These are phyloP conservation scores for Didymella keratinophila DNA, from an alignment of 2,329 filamentous ascomycete genomes.

Conservation along the genomic window DNA sequence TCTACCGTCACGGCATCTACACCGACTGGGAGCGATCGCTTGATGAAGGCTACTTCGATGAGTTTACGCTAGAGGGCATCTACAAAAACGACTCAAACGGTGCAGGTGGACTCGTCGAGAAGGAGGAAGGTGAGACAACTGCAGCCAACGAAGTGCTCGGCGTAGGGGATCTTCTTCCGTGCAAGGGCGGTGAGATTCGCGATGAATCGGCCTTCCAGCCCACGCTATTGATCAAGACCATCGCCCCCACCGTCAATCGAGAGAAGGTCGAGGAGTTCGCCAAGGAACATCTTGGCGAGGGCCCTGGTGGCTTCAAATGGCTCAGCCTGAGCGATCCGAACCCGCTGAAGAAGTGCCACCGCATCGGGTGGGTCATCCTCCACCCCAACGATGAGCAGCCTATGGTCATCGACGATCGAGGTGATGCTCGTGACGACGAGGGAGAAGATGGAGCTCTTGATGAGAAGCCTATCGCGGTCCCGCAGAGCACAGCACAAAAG, in stretches of 20 bases:
- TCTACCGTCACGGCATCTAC: slow-evolving; percentile 80
- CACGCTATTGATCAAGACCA: slow-evolving; percentile 95
- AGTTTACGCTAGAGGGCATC: slow-evolving; percentile 91
- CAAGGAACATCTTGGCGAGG: slow-evolving; percentile 90
- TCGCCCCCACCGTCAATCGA: slow-evolving; percentile 93
- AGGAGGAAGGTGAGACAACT: slow-evolving; percentile 93
- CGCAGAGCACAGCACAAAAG: slow-evolving; percentile 73
- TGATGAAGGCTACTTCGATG: slow-evolving; percentile 85
- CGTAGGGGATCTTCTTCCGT: slow-evolving; percentile 87
- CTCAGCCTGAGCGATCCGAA: slow-evolving; percentile 96
- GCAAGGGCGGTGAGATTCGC: slow-evolving; percentile 81
- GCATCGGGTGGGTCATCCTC: slow-evolving; percentile 98
- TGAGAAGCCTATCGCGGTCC: slow-evolving; percentile 57
- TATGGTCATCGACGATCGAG: slow-evolving; percentile 68
- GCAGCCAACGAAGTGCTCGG: slow-evolving; percentile 91
- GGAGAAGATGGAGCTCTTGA: slow-evolving; percentile 64
- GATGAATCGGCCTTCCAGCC: slow-evolving; percentile 90
- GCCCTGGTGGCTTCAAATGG: slow-evolving; percentile 92
- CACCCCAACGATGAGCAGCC: slow-evolving; percentile 76
- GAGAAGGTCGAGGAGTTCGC: slow-evolving; percentile 93
- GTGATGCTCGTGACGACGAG: slow-evolving; percentile 76
- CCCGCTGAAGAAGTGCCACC: slow-evolving; percentile 93
- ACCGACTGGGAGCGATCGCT: slow-evolving; percentile 90
- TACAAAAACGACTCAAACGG: slow-evolving; percentile 94
- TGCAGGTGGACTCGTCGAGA: slow-evolving; percentile 83